These are phyloP conservation scores for Scolecobasidium constrictum DNA, from an alignment of 2,329 filamentous ascomycete species.

Conservation along the genomic window DNA sequence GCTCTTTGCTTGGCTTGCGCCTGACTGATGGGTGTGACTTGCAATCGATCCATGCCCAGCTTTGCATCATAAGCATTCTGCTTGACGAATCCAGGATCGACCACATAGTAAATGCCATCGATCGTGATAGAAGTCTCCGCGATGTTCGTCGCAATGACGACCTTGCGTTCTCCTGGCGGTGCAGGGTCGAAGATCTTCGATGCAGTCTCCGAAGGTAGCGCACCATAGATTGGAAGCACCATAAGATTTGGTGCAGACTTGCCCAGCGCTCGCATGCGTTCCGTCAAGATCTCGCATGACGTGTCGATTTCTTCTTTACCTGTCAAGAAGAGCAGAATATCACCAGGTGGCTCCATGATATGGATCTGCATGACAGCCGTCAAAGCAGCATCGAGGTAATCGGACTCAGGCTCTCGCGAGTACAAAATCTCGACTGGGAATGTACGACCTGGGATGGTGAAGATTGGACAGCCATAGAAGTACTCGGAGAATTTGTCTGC, in stretches of 20 bases:
- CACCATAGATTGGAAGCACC: constrained; percentile 92
- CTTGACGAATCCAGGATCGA: constrained; percentile 96
- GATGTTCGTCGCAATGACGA: constrained; percentile 97
- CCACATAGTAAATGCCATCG: constrained; percentile 93
- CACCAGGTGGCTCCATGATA: constrained; percentile 79
- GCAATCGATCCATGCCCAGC: constrained; percentile 91
- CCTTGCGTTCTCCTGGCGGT: constrained; percentile 74
- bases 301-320: constrained; percentile 98
- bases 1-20: constrained; percentile 92
- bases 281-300: constrained; percentile 79
- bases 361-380: constrained; percentile 98
- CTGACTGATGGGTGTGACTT: constrained; percentile 93
- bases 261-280: constrained; percentile 92
- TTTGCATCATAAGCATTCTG: constrained; percentile 96
- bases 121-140: constrained; percentile 97
- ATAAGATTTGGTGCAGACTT: constrained; percentile 84
- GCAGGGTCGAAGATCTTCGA: constrained; percentile 91
- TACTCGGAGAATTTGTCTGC: constrained; percentile 96
- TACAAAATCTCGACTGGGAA: constrained; percentile 96
- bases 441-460: constrained; percentile 89
- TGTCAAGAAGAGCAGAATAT: constrained; percentile 94
- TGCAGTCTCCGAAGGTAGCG: constrained; percentile 86
- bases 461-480: constrained; percentile 92
- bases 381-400: constrained; percentile 89
- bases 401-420: constrained; percentile 85